A percentile compares a stretch with the other conserved stretches of the same genome.
Conservation (phyloP, 257 asterid species). For the Solanum gracilifrons region DNA sequence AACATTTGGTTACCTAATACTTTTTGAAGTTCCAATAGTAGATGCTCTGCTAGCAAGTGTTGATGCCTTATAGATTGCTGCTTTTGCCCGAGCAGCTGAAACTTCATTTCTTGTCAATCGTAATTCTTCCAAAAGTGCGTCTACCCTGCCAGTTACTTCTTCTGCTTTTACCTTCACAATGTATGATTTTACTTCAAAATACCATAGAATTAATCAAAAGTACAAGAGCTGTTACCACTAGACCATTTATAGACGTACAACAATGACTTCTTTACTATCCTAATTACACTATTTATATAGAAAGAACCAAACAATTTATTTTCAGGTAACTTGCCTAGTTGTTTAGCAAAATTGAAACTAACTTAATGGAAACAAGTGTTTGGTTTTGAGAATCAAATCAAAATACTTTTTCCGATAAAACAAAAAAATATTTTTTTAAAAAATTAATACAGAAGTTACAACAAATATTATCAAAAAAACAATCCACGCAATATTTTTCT, state of each 20-base stretch:
- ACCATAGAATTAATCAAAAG: neutral
- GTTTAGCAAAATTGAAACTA: neutral
- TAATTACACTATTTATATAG: neutral
- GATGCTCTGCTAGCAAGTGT: slow-evolving; percentile 37
- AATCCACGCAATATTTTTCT: neutral
- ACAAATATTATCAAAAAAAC: neutral
- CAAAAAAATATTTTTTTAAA: neutral
- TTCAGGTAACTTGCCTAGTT: neutral
- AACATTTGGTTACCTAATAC: slow-evolving; percentile 31
- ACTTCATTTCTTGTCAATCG: slow-evolving; percentile 63
- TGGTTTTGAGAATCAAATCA: neutral
- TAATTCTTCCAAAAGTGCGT: slow-evolving; percentile 66
- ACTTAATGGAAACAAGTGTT: neutral
- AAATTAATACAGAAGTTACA: neutral
- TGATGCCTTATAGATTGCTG: slow-evolving; percentile 77
- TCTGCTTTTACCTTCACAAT: slow-evolving; percentile 69
- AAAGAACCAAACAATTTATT: neutral
- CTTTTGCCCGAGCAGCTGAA: slow-evolving; percentile 67
- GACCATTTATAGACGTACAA: neutral
- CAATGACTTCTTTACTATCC: neutral
- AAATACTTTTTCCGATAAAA: neutral
- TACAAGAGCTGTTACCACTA: neutral
- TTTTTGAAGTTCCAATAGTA: slow-evolving; percentile 44
- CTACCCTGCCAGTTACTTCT: slow-evolving; percentile 64
- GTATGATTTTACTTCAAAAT: neutral